Evolutionary conservation across 2,329 filamentous ascomycete species (phyloP), one percentile per base, ranked within the genome.

Genomic region (Dactylellina haptotyla): DNA sequence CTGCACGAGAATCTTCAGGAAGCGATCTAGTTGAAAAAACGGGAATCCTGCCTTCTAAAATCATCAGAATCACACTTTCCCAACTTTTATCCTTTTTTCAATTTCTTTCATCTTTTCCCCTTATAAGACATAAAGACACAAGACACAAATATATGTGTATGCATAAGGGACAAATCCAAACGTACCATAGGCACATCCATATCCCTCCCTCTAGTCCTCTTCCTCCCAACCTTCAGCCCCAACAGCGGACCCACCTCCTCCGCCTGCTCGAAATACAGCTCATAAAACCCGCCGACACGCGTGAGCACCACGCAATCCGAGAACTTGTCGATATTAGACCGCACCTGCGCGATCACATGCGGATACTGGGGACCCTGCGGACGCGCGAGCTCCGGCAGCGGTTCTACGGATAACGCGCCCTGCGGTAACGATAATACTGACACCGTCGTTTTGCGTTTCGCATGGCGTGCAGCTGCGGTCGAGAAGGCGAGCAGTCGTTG

Each of bases 251-350:
- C 94, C 80, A 90, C 90, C 79, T 97, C 89, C 69, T 96, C 91
- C 9, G 96, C 95, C 80, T 99, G 93, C 78, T 96, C 90, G 80
- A 98, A 96, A 82, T 99, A 99, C 69, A 99, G 84, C 86, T 99
- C 95, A 81, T 98, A 99, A 82, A 99, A 99, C 72, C 93, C 90
- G 64, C 95, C 95, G 26, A 99, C 93, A 65, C 94, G 88, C 2
- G 95, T 99, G 71, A 99, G 83, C 5, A 99, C 81, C 39, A 99
- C 90, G 81, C 94, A 98, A 78, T 96, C 92, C 78, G 89, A 87
- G 82, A 96, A 97, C 78, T 90, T 93, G 77, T 88, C 86, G 89
- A 98, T 97, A 82, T 97, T 96, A 76, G 89, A 91, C 65, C 88
- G 87, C 26, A 92, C 94, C 80, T 97, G 93, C 79, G 92, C 87